Conservation (phyloP, 2,329 filamentous ascomycete species). For the Exserohilum turcica region DNA sequence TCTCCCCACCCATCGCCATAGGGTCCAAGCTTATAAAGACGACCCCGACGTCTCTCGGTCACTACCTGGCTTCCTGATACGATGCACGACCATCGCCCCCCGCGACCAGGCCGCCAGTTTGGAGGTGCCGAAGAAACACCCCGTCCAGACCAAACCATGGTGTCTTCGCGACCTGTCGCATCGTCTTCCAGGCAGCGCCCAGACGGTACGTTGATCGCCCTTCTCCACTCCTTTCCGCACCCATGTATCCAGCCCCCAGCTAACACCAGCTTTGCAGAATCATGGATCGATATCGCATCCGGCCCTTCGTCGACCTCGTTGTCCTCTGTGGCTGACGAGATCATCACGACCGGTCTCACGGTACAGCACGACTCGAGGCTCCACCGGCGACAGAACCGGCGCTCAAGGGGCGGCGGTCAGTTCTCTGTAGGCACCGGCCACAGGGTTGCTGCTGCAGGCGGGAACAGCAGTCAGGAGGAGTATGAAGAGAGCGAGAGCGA, state of each 20-base stretch:
- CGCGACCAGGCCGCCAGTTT: constrained; percentile 28
- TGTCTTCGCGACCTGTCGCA: constrained; percentile 22
- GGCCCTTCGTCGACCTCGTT: constrained; percentile 92
- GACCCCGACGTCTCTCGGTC: background rate
- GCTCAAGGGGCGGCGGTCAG: constrained; percentile 39
- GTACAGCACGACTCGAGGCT: constrained; percentile 70
- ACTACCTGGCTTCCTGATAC: constrained; percentile 1
- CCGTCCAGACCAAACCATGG: constrained; percentile 27
- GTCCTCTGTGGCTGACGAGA: constrained; percentile 82
- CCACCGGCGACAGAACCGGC: constrained; percentile 62
- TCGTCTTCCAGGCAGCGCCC: constrained; percentile 34
- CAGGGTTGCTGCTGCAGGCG: constrained; percentile 52
- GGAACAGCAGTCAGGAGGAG: constrained; percentile 89
- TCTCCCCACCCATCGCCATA: constrained; percentile 23
- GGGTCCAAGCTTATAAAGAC: constrained; percentile 7
- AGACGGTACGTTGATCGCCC: constrained; percentile 28
- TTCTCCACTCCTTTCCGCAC: background rate
- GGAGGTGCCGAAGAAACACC: constrained; percentile 22
- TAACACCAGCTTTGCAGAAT: constrained; percentile 65
- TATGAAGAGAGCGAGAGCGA: constrained; percentile 94
- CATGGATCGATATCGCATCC: constrained; percentile 93
- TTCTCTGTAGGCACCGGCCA: constrained; percentile 43
- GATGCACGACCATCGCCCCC: constrained; percentile 39
- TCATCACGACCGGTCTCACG: constrained; percentile 84
- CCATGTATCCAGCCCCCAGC: constrained; percentile 4